A percentile compares a stretch with the other conserved stretches of the same genome.
Conservation (phyloP, 495 filamentous ascomycete genomes). For the Talaromyces thailandensis region DNA sequence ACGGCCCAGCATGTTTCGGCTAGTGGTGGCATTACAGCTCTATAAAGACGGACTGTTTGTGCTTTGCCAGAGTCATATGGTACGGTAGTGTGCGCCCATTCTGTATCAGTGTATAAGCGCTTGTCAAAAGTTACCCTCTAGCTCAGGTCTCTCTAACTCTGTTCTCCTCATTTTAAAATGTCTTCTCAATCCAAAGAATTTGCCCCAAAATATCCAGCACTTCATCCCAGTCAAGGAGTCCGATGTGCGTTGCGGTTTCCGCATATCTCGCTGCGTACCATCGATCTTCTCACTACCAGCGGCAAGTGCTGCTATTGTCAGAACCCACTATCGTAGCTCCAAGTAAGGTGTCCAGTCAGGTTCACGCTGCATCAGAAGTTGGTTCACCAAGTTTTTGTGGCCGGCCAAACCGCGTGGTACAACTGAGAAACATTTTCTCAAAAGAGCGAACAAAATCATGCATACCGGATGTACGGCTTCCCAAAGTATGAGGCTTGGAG, state of each 20-base stretch:
- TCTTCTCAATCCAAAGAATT: background rate
- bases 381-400: background rate
- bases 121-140: background rate
- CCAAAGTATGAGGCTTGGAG: background rate
- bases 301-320: background rate
- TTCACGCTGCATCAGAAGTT: background rate
- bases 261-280: background rate
- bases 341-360: background rate
- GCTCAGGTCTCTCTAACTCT: background rate
- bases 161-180: background rate
- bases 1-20: conserved; percentile 6
- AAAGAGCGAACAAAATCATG: background rate
- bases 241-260: background rate
- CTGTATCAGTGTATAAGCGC: background rate
- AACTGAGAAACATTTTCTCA: background rate
- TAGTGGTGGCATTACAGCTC: conserved; percentile 6
- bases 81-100: background rate
- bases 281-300: background rate
- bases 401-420: background rate
- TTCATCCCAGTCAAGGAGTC: background rate
- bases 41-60: background rate
- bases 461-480: background rate
- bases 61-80: background rate
- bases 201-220: background rate
- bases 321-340: background rate